Evolutionary conservation across 148 eudicot species (phyloP).

Genomic region (Vaccinium vitisidaea): DNA sequence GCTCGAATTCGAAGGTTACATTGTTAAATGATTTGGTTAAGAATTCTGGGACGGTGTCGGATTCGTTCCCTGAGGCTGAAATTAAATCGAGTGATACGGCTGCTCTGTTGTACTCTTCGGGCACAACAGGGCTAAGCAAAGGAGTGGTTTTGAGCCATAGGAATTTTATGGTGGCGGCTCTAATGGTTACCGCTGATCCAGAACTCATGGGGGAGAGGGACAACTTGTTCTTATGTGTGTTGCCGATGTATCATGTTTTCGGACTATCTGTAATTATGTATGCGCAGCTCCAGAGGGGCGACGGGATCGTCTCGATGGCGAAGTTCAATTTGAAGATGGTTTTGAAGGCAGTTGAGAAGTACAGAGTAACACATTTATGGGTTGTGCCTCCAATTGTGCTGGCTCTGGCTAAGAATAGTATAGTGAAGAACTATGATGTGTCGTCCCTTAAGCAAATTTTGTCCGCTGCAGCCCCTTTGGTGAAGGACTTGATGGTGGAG

Average conservation of each 20-base stretch:
- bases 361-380: constrained; percentile 62
- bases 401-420: constrained; percentile 59
- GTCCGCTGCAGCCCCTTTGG: constrained; percentile 83
- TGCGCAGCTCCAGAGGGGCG: constrained; percentile 61
- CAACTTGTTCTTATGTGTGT: constrained; percentile 47
- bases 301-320: constrained; percentile 46
- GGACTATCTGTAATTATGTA: constrained; percentile 55
- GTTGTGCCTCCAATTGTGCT: constrained; percentile 73
- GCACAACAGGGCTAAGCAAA: constrained; percentile 69
- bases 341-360: constrained; percentile 59
- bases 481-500: constrained; percentile 71
- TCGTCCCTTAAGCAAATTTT: constrained; percentile 65
- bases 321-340: constrained; percentile 61
- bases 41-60: constrained; percentile 29
- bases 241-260: constrained; percentile 88
- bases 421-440: constrained; percentile 58
- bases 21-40: constrained; percentile 44
- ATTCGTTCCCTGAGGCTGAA: constrained; percentile 25
- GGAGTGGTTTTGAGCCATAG: constrained; percentile 68
- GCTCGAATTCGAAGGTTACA: constrained; percentile 23
- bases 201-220: constrained; percentile 48
- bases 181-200: constrained; percentile 53
- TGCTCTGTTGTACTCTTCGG: constrained; percentile 69
- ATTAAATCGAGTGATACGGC: constrained; percentile 52
- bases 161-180: constrained; percentile 55